Evolutionary conservation across 352 stramenopile species (phyloP).

Genomic region (Globisporangium uncinulatum): DNA sequence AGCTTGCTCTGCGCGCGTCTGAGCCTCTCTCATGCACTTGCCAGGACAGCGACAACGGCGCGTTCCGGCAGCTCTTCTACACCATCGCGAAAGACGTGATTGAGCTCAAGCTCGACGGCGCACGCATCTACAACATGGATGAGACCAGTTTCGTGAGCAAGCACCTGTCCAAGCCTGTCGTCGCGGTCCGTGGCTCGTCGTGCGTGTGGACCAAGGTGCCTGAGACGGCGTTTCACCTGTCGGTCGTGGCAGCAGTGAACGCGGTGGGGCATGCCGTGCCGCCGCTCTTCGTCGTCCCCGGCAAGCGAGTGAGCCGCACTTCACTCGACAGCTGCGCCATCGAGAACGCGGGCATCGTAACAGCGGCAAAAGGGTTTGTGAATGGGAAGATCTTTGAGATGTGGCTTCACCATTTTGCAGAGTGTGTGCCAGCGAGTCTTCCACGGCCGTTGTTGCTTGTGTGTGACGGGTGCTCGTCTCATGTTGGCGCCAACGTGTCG

Average conservation of each 20-base stretch:
- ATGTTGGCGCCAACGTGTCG: background rate
- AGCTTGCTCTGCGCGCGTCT: background rate
- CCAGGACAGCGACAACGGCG: background rate
- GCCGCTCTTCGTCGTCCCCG: background rate
- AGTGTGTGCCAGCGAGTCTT: no score
- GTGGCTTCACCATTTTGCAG: background rate
- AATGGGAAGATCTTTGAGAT: background rate
- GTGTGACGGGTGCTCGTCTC: no score
- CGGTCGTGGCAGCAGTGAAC: background rate
- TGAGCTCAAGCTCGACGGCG: background rate
- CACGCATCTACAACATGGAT: background rate
- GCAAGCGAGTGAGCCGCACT: background rate
- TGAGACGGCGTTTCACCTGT: background rate
- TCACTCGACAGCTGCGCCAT: background rate
- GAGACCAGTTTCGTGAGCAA: no score
- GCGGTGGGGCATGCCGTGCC: background rate
- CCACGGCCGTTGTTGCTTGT: no score
- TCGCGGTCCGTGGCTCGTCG: background rate
- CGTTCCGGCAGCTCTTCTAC: background rate
- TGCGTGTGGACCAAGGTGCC: conserved; percentile 2
- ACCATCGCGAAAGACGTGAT: background rate
- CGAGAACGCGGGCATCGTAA: background rate
- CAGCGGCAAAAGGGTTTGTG: background rate
- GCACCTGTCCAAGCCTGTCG: no score
- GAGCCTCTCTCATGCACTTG: background rate